Evolutionary conservation across 495 filamentous ascomycete genomes (phyloP), one percentile per base, ranked within the genome.

Genomic region (Talaromyces borbonicus): DNA sequence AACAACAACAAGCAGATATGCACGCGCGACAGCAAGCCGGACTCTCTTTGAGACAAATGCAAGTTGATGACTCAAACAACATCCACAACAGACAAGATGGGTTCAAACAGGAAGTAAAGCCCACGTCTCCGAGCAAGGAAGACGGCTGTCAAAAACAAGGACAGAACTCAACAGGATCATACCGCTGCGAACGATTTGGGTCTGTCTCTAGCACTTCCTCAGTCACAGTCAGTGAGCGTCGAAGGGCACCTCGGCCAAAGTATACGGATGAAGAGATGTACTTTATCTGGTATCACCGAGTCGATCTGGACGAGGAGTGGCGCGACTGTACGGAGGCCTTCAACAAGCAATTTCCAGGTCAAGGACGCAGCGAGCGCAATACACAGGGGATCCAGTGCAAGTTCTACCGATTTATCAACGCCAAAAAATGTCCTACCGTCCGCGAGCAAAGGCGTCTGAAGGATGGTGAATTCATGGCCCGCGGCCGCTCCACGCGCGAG

Each of bases 281-380:
- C 56, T 75, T 75, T 48, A 75, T 75, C 52, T 75, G 71, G 71
- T 75, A 75, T 49, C 67, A 73, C 53, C 71, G 71, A n/a, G 65
- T 73, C 16, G 71, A 75, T 48, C 62, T 73, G 27, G 62, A 63
- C 45, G 64, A 72, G 55, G 69, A 73, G 47, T 75, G 71, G 71
- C 67, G 65, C 51, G 69, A 72, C 44, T 65, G 73, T 14, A 61
- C 62, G 31, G 67, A 73, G 43, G 64, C 64, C 42, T 75, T 70
- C 50, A 73, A 74, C 50, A 63, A 51, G 2, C 69, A 71, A 49
- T 75, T 75, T 47, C 62, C 66, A n/a, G n/a, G 27, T 4, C 52
- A 51, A 46, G 56, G 46, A 16, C 62, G 69, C 5, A 60, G 65
- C 45, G 59, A 67, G 1, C 54, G 63, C 8, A 69, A 68, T 11